These are phyloP conservation scores for Lachancea thermotolerans DNA, from an alignment of 805 yeast genomes.

Conservation along the genomic window DNA sequence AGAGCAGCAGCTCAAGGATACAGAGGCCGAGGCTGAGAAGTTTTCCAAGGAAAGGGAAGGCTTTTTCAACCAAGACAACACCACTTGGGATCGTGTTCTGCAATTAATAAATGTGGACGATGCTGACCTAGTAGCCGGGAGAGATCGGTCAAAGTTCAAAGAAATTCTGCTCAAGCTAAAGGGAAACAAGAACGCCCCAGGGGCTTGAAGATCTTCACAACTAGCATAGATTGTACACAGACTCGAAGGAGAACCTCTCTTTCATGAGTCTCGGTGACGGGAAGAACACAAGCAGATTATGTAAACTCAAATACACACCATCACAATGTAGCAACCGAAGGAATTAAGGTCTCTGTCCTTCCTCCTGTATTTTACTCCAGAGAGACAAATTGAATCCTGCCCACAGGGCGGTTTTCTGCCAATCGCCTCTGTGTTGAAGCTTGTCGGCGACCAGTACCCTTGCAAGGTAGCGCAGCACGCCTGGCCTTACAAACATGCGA, in stretches of 20 bases:
- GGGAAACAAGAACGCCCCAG: slow-evolving; percentile 68
- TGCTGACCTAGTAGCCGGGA: slow-evolving; percentile 38
- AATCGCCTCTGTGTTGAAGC: background rate
- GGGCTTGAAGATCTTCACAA: slow-evolving; percentile 37
- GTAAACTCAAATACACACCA: background rate
- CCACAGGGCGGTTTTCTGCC: slow-evolving; percentile 11
- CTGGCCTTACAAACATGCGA: slow-evolving; percentile 20
- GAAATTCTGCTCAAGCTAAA: slow-evolving; percentile 57
- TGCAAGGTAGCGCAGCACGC: slow-evolving; percentile 15
- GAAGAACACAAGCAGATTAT: no score
- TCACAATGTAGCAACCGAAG: background rate
- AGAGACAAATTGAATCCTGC: slow-evolving; percentile 14
- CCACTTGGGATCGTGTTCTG: slow-evolving; percentile 72
- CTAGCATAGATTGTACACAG: background rate
- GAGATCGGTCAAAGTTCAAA: slow-evolving; percentile 67
- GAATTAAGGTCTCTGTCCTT: background rate
- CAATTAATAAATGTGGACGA: slow-evolving; percentile 39
- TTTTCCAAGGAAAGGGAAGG: slow-evolving; percentile 71
- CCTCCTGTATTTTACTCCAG: background rate
- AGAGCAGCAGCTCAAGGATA: slow-evolving; percentile 58
- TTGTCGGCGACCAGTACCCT: slow-evolving; percentile 10
- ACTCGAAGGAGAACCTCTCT: no score
- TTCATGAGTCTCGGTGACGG: no score
- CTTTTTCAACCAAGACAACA: slow-evolving; percentile 66
- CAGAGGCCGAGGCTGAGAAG: slow-evolving; percentile 60